Evolutionary conservation across 805 yeast species (phyloP), one percentile per base, ranked within the genome.

Genomic region (Nakazawaea holstii): DNA sequence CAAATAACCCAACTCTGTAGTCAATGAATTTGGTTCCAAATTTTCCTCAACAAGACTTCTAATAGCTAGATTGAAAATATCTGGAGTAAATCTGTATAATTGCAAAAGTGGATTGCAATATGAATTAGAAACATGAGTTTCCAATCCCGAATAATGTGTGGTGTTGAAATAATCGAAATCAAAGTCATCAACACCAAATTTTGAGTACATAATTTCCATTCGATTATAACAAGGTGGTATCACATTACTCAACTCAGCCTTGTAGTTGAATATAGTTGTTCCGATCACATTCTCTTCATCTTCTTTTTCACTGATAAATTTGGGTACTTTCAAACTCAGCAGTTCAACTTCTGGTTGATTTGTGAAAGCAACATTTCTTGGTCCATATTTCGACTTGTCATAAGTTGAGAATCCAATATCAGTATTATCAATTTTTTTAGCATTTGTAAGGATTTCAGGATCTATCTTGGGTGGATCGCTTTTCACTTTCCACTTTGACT

Each of bases 111-210:
- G 73, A 61, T 94, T 94, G 50, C 85, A 79, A 57, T 81, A 82
- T 0, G 94, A 76, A 55, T 87, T 87, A 45, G 84, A 87, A 9
- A 85, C 74, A 58, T 90, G 94, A 8, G 90, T 84, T 62, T 94
- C 98, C n/a, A 92, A 70, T 0, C 98, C 97, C 1, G 97, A 79
- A 47, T 71, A 83, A 1, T 59, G 52, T 0, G 97, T 86, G 35
- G 73, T 72, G 60, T 92, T 92, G 69, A 85, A 92, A 56, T 82
- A 84, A 46, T 78, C 82, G 61, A 94, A 92, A 66, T 92, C 97
- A 66, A 94, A 94, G 62, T 90, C 97, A 55, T 85, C 89, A 29
- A 94, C 90, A 27, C 99, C 99, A 64, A 89, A 92, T 56, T 79
- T 83, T 48, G 95, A 86, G 63, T 91, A 92, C 37, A 84, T 76